Evolutionary conservation across 208 protist species (phyloP), one percentile per base, ranked within the genome.

Genomic region (Naegleria fowleri): DNA sequence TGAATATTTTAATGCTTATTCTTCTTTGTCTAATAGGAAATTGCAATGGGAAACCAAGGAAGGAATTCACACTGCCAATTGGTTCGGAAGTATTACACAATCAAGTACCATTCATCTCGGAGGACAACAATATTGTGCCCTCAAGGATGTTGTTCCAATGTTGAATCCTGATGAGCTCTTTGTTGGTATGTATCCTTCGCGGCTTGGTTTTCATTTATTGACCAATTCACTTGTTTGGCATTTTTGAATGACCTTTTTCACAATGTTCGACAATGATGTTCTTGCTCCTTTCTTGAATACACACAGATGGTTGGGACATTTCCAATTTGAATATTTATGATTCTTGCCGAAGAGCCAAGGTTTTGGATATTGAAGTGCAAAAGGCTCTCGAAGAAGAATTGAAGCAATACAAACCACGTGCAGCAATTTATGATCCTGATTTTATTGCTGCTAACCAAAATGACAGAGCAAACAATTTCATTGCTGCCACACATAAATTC

Each of bases 381-480:
- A 93, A 93, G 55, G 92, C 98, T 93, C 87, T 99, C 1, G 59
- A 93, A 19, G 59, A 90, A 22, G 88, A 93, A n/a, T 33, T 93
- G 25, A 86, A 92, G 38, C 67, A 95, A 9, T 95, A 99, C 90
- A 93, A 91, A 19, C 98, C 98, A 55, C 94, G 99, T 5, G 97
- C 98, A 58, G 97, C 97, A 22, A 95, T 99, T 91, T 99, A 99
- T 94, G 96, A 98, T 92, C 95, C 98, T 75, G 96, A 98, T 88
- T 99, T 99, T 93, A 98, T 99, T 92, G 99, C 99, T 76, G 95
- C 95, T 75, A 99, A 99, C 93, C 99, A 99, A 94, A 92, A 92
- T 58, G 97, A 98, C 36, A 95, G 98, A 83, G 98, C 99, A 22
- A 95, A 99, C 94, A 99, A 99, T 94, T 93, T 99, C 11, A 67